Evolutionary conservation across 129 eudicot species (phyloP).

Genomic region (Lonicera japonica): DNA sequence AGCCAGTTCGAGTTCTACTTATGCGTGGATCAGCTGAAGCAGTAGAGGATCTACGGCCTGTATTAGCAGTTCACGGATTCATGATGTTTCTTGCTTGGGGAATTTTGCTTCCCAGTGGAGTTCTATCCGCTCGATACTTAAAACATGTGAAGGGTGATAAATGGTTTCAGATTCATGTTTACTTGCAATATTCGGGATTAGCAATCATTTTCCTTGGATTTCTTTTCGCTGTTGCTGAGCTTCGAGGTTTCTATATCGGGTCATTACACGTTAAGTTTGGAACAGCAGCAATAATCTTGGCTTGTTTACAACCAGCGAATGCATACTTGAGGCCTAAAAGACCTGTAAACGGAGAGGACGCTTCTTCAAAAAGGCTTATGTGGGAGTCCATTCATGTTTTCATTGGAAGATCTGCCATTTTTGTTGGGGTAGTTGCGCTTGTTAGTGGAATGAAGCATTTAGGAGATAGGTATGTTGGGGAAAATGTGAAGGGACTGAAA

Average conservation of each 20-base stretch:
- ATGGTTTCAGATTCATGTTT: conserved; percentile 82
- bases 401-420: conserved; percentile 54
- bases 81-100: conserved; percentile 99
- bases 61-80: conserved; percentile 86
- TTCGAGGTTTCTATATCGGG: conserved; percentile 49
- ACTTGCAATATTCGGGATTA: conserved; percentile 85
- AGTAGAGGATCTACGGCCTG: conserved; percentile 79
- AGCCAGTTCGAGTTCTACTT: conserved; percentile 65
- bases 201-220: conserved; percentile 73
- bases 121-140: conserved; percentile 75
- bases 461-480: conserved; percentile 77
- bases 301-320: conserved; percentile 63
- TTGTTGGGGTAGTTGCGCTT: conserved; percentile 66
- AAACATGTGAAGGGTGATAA: conserved; percentile 68
- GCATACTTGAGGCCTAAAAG: conserved; percentile 75
- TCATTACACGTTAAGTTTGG: conserved; percentile 83
- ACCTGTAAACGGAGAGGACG: conserved; percentile 45
- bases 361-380: conserved; percentile 33
- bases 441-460: conserved; percentile 83
- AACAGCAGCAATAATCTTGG: conserved; percentile 53
- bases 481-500: conserved; percentile 48
- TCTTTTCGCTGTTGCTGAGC: conserved; percentile 92
- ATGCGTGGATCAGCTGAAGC: conserved; percentile 87
- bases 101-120: conserved; percentile 74
- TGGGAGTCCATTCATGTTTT: conserved; percentile 79